Conservation (phyloP, 2,329 filamentous ascomycete species). For the Aureobasidium pullulans region DNA sequence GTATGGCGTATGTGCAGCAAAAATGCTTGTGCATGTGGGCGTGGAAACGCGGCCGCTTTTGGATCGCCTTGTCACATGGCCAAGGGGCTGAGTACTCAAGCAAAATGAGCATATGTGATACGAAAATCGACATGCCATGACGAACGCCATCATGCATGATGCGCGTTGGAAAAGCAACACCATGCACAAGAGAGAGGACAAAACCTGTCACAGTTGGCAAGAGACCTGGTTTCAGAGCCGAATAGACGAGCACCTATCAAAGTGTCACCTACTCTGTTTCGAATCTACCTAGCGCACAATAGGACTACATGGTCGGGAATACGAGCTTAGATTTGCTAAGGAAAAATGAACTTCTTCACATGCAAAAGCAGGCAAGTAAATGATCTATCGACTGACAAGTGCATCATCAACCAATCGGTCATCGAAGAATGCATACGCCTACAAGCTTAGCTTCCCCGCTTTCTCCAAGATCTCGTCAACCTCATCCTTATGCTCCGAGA, state of each 20-base stretch:
- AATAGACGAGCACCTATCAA: not conserved
- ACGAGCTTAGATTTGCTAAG: not conserved
- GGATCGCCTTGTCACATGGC: slow-evolving; percentile 7
- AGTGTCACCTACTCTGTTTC: not conserved
- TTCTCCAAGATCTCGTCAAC: slow-evolving; percentile 22
- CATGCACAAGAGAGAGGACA: not conserved
- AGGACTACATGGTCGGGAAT: not conserved
- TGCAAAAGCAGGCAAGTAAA: slow-evolving; percentile 6
- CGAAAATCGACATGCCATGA: not conserved
- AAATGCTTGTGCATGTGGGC: not conserved
- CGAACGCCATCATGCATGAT: slow-evolving; percentile 6
- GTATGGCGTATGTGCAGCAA: slow-evolving; percentile 7
- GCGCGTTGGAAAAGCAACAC: not conserved
- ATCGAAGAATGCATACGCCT: not conserved
- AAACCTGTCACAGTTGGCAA: not conserved
- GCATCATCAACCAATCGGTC: not conserved
- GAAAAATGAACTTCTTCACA: slow-evolving; percentile 9
- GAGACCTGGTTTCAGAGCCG: not conserved
- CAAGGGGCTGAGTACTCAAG: not conserved
- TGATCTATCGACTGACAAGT: slow-evolving; percentile 5
- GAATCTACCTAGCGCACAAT: not conserved
- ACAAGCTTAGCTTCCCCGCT: slow-evolving; percentile 15
- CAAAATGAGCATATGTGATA: slow-evolving; percentile 3
- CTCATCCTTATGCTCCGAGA: slow-evolving; percentile 29
- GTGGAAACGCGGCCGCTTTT: not conserved